Evolutionary conservation across 139 green algal genomes (phyloP).

Genomic region (Microglena sp.): DNA sequence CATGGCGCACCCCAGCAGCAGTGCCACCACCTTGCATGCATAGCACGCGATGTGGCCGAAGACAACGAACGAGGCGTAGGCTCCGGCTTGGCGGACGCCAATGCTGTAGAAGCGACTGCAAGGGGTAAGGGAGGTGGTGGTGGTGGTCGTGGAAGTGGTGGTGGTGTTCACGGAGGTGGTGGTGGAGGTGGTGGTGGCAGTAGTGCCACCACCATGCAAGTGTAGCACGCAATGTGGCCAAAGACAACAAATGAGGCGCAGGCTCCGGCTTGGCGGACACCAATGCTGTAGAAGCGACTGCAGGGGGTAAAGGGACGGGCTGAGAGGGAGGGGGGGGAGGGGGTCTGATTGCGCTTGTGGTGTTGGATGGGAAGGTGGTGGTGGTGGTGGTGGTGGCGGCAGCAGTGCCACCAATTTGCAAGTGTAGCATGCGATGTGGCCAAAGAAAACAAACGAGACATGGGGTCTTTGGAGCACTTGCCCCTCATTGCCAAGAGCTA

Average conservation of each 20-base stretch:
- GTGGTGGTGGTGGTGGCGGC: too few species aligned
- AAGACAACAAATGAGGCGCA: slow-evolving; percentile 39
- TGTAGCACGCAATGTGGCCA: slow-evolving; percentile 26
- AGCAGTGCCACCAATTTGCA: slow-evolving; percentile 46
- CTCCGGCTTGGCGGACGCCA: slow-evolving; percentile 50
- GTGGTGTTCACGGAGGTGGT: too few species aligned
- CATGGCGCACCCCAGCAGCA: slow-evolving; percentile 55
- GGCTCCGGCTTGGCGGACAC: slow-evolving; percentile 51
- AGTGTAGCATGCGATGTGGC: slow-evolving; percentile 26
- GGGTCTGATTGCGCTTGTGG: too few species aligned
- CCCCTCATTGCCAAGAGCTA: too few species aligned
- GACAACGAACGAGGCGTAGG: slow-evolving; percentile 42
- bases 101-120: slow-evolving; percentile 47
- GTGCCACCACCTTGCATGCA: slow-evolving; percentile 33
- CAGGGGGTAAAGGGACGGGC: neutral
- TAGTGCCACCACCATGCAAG: slow-evolving; percentile 41
- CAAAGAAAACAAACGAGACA: slow-evolving; percentile 20
- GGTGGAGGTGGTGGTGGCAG: too few species aligned
- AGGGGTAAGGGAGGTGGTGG: neutral
- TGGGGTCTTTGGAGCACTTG: too few species aligned
- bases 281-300: slow-evolving; percentile 49
- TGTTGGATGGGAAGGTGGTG: too few species aligned
- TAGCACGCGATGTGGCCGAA: slow-evolving; percentile 25
- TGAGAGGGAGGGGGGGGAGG: too few species aligned
- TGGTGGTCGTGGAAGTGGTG: too few species aligned